phyloP scores from a whole-genome alignment of 768 basidiomycete species.

The Tulasnella sp. region DNA sequence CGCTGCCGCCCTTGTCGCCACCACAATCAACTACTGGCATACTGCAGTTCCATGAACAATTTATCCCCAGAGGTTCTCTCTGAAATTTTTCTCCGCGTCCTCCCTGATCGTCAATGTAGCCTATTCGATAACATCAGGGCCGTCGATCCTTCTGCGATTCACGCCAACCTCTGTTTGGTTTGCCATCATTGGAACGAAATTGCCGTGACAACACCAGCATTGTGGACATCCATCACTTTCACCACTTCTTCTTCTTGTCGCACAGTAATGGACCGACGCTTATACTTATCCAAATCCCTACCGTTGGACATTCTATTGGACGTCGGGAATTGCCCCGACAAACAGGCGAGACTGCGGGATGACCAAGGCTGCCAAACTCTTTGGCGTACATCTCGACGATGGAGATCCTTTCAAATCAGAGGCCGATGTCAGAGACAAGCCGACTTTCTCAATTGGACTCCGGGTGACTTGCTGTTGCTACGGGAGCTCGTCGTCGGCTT shows the following conservation, averaged over 20 bases:
- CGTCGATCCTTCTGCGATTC: background rate
- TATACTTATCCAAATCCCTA: background rate
- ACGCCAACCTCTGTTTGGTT: background rate
- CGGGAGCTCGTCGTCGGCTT: background rate
- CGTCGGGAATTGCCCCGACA: background rate
- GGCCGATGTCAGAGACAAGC: background rate
- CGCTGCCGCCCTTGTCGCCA: no score
- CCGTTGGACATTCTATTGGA: background rate
- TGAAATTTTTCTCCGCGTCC: background rate
- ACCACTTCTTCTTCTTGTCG: background rate
- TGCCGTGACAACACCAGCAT: background rate
- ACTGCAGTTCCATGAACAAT: background rate
- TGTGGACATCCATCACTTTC: background rate
- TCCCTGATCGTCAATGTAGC: background rate
- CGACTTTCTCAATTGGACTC: background rate
- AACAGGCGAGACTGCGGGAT: background rate
- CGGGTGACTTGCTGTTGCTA: background rate
- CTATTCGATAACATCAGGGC: background rate
- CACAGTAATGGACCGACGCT: background rate
- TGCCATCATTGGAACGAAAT: background rate
- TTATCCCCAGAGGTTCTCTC: background rate
- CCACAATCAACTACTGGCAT: no score
- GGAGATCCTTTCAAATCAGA: background rate
- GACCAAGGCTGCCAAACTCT: background rate
- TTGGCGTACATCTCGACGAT: background rate